Evolutionary conservation across 768 basidiomycete species (phyloP), one percentile per base, ranked within the genome.

Genomic region (Leccinum pellstonianum): DNA sequence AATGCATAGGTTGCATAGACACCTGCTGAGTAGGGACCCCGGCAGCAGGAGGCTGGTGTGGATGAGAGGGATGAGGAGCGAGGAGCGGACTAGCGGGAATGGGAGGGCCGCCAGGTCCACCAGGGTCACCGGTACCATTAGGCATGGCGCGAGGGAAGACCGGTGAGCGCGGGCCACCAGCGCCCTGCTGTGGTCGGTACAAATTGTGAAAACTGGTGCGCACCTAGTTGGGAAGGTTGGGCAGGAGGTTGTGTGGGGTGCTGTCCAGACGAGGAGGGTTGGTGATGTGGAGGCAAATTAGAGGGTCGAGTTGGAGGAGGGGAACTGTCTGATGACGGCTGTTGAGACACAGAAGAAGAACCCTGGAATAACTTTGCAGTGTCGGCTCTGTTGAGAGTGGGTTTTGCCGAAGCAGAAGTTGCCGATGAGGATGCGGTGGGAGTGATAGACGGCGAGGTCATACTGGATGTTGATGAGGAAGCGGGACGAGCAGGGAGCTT

Each of bases 161-260:
- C 49, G 88, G 88, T 70, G 90, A 90, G 52, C 87, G 81, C 41
- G 89, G 86, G 25, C 78, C 80, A 56, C 77, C 78, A 72, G 78
- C 76, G 54, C 81, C 79, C 61, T 70, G 74, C 60, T 75, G 79
- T 54, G 72, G 77, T 65, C 81, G 85, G 82, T 35, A 83, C 81
- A 66, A 83, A 86, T 15, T 79, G 66, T 33, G 78, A 64, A 70
- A 70, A 86, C 29, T 76, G 73, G 55, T 79, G 80, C 56, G 78
- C 60, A 59, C 79, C 76, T 58, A 81, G 62, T 65, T 83, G 80
- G 53, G 77, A 69, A 53, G 75, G 71, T 60, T 74, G 73, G 60
- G 69, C 61, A 47, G 71, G 70, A 52, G 80, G 77, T 60, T 79
- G 71, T 19, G 74, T 72, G 53, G 72, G 76, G 54, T 71, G 73